phyloP scores from a whole-genome alignment of 169 alveolate genomes.

The Cardiosporidium cionae region DNA sequence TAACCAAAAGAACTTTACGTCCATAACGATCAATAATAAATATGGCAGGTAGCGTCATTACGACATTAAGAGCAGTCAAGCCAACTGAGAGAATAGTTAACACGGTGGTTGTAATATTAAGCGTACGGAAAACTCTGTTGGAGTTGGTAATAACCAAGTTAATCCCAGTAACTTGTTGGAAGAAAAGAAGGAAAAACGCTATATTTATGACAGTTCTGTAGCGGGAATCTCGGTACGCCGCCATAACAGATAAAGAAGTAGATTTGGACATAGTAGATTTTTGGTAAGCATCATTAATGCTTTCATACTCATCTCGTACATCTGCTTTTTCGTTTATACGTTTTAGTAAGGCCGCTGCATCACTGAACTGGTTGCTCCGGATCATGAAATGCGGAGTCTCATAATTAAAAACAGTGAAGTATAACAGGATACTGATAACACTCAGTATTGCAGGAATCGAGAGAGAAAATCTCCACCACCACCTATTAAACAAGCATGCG shows the following conservation, averaged over 20 bases:
- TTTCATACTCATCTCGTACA: constrained; percentile 16
- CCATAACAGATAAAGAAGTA: constrained; percentile 3
- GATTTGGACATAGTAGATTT: constrained; percentile 13
- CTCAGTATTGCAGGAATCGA: constrained; percentile 9
- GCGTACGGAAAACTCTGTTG: constrained; percentile 45
- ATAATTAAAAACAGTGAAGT: constrained; percentile 9
- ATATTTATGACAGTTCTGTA: constrained; percentile 54
- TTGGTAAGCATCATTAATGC: neutral
- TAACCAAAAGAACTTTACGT: constrained; percentile 52
- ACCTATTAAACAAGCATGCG: too few relatives aligned
- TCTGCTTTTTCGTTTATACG: constrained; percentile 13
- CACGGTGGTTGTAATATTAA: neutral
- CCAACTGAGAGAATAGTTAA: constrained; percentile 46
- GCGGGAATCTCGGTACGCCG: constrained; percentile 13
- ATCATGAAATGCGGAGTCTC: constrained; percentile 40
- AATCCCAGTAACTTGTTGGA: constrained; percentile 73
- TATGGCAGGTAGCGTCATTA: constrained; percentile 46
- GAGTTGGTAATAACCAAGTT: constrained; percentile 63
- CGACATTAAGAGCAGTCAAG: constrained; percentile 38
- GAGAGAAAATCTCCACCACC: constrained; percentile 39
- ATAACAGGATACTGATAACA: neutral
- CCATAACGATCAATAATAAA: constrained; percentile 62
- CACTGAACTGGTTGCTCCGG: constrained; percentile 10
- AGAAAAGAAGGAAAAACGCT: constrained; percentile 49
- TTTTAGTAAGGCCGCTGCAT: constrained; percentile 16